Conservation (phyloP, 768 basidiomycete species). For the Auriscalpium microsporum region DNA sequence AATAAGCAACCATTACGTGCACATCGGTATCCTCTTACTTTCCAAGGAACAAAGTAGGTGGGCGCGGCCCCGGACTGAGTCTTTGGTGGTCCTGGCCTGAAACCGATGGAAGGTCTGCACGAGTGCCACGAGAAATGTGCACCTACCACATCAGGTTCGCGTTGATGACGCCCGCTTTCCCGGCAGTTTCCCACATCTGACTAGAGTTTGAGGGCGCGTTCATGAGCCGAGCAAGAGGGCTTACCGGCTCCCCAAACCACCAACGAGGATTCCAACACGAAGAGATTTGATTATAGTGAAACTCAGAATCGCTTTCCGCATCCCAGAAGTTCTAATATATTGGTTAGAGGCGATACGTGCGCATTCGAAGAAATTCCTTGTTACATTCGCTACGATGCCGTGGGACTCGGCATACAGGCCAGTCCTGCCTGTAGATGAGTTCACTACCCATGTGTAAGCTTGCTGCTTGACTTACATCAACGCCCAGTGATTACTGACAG, state of each 20-base stretch:
- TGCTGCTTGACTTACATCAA: slow-evolving; percentile 49
- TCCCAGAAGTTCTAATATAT: slow-evolving; percentile 76
- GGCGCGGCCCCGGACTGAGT: slow-evolving; percentile 57
- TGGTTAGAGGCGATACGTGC: neutral
- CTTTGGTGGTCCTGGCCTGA: slow-evolving; percentile 76
- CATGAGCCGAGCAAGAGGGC: slow-evolving; percentile 13
- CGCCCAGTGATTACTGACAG: slow-evolving; percentile 77
- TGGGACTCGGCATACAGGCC: slow-evolving; percentile 86
- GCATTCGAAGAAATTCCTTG: slow-evolving; percentile 12
- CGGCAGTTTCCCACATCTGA: slow-evolving; percentile 89
- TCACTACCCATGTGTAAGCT: neutral
- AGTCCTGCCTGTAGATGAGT: slow-evolving; percentile 44
- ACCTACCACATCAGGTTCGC: slow-evolving; percentile 91
- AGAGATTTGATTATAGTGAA: slow-evolving; percentile 59
- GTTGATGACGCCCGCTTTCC: slow-evolving; percentile 59
- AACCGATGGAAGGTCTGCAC: neutral
- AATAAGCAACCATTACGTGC: neutral
- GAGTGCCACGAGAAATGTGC: neutral
- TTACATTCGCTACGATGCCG: slow-evolving; percentile 83
- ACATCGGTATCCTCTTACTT: slow-evolving; percentile 27
- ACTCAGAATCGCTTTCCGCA: slow-evolving; percentile 50
- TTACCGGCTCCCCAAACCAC: slow-evolving; percentile 88
- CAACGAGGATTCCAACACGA: slow-evolving; percentile 61
- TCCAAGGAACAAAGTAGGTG: slow-evolving; percentile 76
- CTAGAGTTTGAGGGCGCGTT: neutral